phyloP scores from a whole-genome alignment of 129 eudicot species.

The Flaveria bidentis region DNA sequence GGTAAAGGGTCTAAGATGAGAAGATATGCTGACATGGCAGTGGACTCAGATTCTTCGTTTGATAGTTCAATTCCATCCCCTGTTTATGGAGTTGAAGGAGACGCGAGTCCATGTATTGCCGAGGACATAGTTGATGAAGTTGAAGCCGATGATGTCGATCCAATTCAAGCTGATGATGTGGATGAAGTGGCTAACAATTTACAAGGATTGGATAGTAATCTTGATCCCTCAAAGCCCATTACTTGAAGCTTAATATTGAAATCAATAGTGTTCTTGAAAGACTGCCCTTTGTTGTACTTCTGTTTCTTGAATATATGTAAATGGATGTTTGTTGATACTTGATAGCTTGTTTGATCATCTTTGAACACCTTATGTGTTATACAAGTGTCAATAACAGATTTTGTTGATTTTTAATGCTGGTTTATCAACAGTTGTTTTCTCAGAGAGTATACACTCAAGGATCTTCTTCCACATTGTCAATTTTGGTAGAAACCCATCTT shows the following conservation, averaged over 20 bases:
- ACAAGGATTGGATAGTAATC: slow-evolving; percentile 16
- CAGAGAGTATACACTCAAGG: slow-evolving; percentile 40
- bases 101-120: slow-evolving; percentile 21
- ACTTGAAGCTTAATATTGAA: slow-evolving; percentile 5
- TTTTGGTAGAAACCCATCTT: slow-evolving; percentile 62
- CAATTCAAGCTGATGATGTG: not conserved
- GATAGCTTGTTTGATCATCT: slow-evolving; percentile 2
- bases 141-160: slow-evolving; percentile 20
- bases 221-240: slow-evolving; percentile 10
- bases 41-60: slow-evolving; percentile 51
- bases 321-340: slow-evolving; percentile 15
- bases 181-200: slow-evolving; percentile 19
- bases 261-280: slow-evolving; percentile 27
- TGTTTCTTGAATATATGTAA: slow-evolving; percentile 24
- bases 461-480: slow-evolving; percentile 71
- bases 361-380: not conserved
- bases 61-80: slow-evolving; percentile 53
- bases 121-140: slow-evolving; percentile 2
- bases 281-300: slow-evolving; percentile 21
- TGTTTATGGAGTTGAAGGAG: slow-evolving; percentile 28
- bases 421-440: slow-evolving; percentile 14
- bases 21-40: slow-evolving; percentile 41
- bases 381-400: slow-evolving; percentile 3
- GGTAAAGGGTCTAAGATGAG: slow-evolving; percentile 51
- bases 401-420: slow-evolving; percentile 1